Percentiles rank a stretch among this genome's conserved stretches.
These are phyloP conservation scores for Monosporascus sp. DNA, from an alignment of 2,329 filamentous ascomycete genomes.

Conservation along the genomic window DNA sequence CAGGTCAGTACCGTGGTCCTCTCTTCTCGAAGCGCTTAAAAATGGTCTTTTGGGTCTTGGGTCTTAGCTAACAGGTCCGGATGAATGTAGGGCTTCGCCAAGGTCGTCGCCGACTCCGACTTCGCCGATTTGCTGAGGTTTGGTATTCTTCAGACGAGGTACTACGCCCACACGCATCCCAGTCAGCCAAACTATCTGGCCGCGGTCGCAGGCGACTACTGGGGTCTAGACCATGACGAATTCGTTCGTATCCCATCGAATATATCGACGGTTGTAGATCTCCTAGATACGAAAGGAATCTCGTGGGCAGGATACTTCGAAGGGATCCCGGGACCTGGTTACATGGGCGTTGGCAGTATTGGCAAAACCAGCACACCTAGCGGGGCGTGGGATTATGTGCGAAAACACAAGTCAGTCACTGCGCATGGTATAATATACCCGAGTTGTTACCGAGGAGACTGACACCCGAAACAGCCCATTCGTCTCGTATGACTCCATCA, in stretches of 20 bases:
- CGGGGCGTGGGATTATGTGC: slow-evolving; percentile 31
- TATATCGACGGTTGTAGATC: slow-evolving; percentile 40
- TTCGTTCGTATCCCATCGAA: slow-evolving; percentile 37
- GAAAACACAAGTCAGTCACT: slow-evolving; percentile 32
- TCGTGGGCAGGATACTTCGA: slow-evolving; percentile 43
- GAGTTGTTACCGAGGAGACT: background rate
- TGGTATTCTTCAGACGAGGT: slow-evolving; percentile 38
- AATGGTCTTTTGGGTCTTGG: background rate
- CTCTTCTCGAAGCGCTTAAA: background rate
- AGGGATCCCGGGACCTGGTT: slow-evolving; percentile 39
- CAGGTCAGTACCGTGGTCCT: slow-evolving; percentile 23
- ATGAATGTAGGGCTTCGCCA: slow-evolving; percentile 33
- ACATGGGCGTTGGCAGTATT: slow-evolving; percentile 35
- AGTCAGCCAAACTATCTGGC: slow-evolving; percentile 41
- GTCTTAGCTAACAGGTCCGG: slow-evolving; percentile 3
- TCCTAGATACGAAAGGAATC: slow-evolving; percentile 35
- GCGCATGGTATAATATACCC: background rate
- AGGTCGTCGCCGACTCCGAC: slow-evolving; percentile 32
- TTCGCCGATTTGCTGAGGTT: slow-evolving; percentile 35
- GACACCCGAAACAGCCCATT: slow-evolving; percentile 27
- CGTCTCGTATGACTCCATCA: slow-evolving; percentile 37
- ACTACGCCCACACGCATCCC: slow-evolving; percentile 40
- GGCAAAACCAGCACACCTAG: slow-evolving; percentile 25
- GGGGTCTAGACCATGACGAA: slow-evolving; percentile 41
- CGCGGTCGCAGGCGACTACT: slow-evolving; percentile 41